Evolutionary conservation across 2,329 filamentous ascomycete species (phyloP), one percentile per base, ranked within the genome.

Genomic region (Chrysosporium queenslandicum): DNA sequence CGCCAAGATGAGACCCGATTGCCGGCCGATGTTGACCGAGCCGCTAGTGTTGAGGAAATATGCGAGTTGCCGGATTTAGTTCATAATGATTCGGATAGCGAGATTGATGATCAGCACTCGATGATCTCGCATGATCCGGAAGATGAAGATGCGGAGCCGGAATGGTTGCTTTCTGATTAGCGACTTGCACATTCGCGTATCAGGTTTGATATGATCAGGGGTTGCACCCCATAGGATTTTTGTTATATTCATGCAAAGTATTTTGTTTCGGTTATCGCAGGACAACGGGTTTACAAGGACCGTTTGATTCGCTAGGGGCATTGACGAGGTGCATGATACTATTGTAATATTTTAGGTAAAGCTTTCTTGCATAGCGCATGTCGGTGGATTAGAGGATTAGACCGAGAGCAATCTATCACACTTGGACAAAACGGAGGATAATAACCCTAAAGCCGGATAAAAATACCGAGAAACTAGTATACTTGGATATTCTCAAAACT

Each of bases 81-180:
- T 18, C 54, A 57, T 14, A 58, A 59, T 27, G 62, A 64, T 37
- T 62, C 61, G 21, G 64, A 61, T 52, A 65, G 60, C 40, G 64
- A 70, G 46, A 64, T 67, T 16, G 75, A 79, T 34, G 64, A 58
- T 32, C 53, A 68, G 37, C 74, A 71, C 0, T 81, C 77, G 4
- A 61, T 82, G 43, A 65, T 79, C 6, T 78, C 79, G 1, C 76
- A 83, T 58, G 80, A 83, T 59, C 80, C 80, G 0, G 80, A 83
- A 29, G 80, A 83, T 58, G 78, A 82, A 46, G 80, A 83, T 61
- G 79, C 79, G 2, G 79, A 83, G 56, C 80, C 80, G 2, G 79
- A 83, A 40, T 83, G 80, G 80, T 63, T 83, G 45, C 64, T 75
- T 57, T 71, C 60, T 49, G 64, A 67, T 58, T 65, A 57, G 16